phyloP scores from a whole-genome alignment of 2,329 filamentous ascomycete genomes.

The Aureobasidium sp. region DNA sequence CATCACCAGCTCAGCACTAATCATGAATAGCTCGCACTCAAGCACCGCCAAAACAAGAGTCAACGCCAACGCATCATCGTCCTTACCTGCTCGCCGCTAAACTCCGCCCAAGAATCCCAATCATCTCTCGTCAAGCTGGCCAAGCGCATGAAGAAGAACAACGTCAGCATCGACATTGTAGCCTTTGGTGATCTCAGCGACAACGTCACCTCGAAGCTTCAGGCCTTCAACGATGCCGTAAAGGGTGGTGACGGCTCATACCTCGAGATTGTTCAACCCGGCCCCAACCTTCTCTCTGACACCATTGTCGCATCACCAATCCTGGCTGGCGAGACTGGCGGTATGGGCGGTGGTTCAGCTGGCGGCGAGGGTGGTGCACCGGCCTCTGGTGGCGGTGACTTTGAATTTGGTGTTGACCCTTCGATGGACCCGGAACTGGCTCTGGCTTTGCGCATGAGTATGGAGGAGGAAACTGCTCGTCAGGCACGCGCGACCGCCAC shows the following conservation, averaged over 20 bases:
- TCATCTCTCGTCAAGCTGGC: conserved; percentile 83
- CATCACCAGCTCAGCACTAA: not conserved
- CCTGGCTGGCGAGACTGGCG: conserved; percentile 70
- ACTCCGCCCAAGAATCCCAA: conserved; percentile 80
- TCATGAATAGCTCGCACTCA: conserved; percentile 69
- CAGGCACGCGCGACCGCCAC: conserved; percentile 78
- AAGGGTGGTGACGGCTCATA: conserved; percentile 88
- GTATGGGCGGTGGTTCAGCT: conserved; percentile 46
- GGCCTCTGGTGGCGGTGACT: conserved; percentile 56
- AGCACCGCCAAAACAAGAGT: conserved; percentile 96
- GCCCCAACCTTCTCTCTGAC: conserved; percentile 86
- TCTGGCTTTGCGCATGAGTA: conserved; percentile 89
- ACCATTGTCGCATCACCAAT: conserved; percentile 86
- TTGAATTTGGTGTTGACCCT: conserved; percentile 86
- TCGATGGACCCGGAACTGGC: conserved; percentile 89
- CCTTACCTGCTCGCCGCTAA: conserved; percentile 88
- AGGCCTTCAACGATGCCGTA: conserved; percentile 87
- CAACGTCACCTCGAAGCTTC: conserved; percentile 80
- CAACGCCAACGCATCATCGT: conserved; percentile 95
- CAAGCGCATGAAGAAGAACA: conserved; percentile 98
- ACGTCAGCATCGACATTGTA: conserved; percentile 88
- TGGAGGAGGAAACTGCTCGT: conserved; percentile 94
- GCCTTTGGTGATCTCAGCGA: conserved; percentile 91
- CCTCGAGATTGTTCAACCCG: conserved; percentile 82
- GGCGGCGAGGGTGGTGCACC: conserved; percentile 39